Percentiles rank a stretch among this genome's conserved stretches.
Conservation (phyloP, 148 eudicot genomes). For the Heliamphora exappendiculata region DNA sequence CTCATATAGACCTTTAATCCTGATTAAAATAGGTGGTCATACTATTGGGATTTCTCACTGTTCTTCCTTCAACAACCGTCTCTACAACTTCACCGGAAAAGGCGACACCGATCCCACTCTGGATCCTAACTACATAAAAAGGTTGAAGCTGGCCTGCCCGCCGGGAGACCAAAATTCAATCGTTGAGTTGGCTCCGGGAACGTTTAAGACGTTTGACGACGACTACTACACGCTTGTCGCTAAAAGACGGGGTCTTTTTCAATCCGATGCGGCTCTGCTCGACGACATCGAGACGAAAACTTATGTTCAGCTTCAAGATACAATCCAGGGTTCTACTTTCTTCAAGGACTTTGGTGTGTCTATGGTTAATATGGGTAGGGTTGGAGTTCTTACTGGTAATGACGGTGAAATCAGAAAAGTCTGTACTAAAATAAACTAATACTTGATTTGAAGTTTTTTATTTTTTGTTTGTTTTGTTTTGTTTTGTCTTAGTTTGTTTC, state of each 20-base stretch:
- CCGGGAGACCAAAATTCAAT: not conserved
- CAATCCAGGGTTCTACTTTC: constrained; percentile 10
- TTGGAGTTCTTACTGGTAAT: not conserved
- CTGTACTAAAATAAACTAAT: not conserved
- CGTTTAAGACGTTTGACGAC: not conserved
- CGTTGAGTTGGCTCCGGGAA: constrained; percentile 1
- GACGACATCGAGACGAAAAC: constrained; percentile 14
- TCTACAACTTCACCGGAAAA: constrained; percentile 11
- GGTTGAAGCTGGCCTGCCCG: not conserved
- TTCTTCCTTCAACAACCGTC: constrained; percentile 10
- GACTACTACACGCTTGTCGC: not conserved
- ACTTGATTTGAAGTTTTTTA: not conserved
- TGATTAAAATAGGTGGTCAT: constrained; percentile 16
- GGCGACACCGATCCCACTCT: constrained; percentile 1
- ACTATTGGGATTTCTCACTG: constrained; percentile 14
- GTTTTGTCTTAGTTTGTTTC: no score
- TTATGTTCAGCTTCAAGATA: constrained; percentile 13
- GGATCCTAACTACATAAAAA: not conserved
- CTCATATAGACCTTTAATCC: not conserved
- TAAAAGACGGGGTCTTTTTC: not conserved
- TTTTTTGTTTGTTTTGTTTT: no score
- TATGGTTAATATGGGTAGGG: not conserved
- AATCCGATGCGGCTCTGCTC: constrained; percentile 7
- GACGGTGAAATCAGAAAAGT: not conserved
- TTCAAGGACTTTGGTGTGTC: constrained; percentile 4